A percentile compares a stretch with the other conserved stretches of the same genome.
Conservation (phyloP, 805 yeast genomes). For the Peterozyma xylosa region DNA sequence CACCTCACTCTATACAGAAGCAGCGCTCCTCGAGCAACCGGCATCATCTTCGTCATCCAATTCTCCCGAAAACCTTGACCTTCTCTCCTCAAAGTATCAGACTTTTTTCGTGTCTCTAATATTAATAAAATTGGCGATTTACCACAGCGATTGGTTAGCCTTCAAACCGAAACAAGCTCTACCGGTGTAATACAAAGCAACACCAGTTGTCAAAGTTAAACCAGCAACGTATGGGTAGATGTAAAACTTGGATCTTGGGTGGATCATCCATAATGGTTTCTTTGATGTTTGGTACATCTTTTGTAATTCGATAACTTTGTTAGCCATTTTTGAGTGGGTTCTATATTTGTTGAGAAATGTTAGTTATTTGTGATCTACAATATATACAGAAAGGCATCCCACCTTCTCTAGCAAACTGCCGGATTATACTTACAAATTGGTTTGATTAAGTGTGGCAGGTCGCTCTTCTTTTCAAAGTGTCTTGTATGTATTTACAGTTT, state of each 20-base stretch:
- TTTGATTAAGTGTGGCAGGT: too few species aligned
- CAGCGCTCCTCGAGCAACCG: not conserved
- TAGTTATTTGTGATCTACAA: too few species aligned
- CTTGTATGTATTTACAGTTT: too few species aligned
- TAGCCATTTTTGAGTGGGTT: slow-evolving; percentile 11
- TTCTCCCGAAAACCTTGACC: not conserved
- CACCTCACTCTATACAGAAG: too few species aligned
- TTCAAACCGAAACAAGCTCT: slow-evolving; percentile 69
- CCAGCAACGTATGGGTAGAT: slow-evolving; percentile 76
- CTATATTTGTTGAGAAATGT: too few species aligned
- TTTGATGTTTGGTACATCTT: slow-evolving; percentile 48
- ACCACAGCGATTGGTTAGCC: slow-evolving; percentile 22
- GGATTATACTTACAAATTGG: too few species aligned
- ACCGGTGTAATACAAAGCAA: slow-evolving; percentile 61
- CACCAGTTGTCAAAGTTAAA: slow-evolving; percentile 57
- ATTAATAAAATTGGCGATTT: too few species aligned
- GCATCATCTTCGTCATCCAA: not conserved
- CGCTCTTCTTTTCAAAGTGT: too few species aligned
- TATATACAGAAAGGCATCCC: too few species aligned
- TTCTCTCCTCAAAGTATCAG: too few species aligned
- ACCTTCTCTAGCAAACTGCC: too few species aligned
- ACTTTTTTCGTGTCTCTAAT: too few species aligned
- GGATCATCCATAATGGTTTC: slow-evolving; percentile 48
- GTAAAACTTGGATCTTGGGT: slow-evolving; percentile 62
- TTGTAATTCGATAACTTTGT: slow-evolving; percentile 47